These are phyloP conservation scores for Rhodotorula sp. DNA, from an alignment of 1,284 basidiomycete species.

Conservation along the genomic window DNA sequence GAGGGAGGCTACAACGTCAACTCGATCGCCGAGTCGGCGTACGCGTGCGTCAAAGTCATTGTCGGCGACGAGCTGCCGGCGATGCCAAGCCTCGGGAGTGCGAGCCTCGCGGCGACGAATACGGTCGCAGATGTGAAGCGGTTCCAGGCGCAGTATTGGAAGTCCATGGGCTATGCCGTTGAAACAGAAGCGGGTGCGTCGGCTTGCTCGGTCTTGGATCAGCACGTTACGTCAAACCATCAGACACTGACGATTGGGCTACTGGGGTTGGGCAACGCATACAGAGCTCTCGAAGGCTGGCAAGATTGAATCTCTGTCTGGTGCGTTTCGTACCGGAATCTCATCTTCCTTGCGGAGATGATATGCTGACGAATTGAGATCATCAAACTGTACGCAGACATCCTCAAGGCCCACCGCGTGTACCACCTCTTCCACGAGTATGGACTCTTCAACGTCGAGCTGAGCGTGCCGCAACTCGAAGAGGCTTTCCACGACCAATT, in stretches of 20 bases:
- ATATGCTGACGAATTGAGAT: no score
- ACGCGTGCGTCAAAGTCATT: constrained; percentile 79
- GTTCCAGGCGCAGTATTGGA: constrained; percentile 89
- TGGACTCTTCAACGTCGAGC: constrained; percentile 73
- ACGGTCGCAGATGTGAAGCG: constrained; percentile 81
- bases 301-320: constrained; percentile 39
- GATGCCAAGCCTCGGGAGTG: constrained; percentile 62
- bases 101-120: constrained; percentile 74
- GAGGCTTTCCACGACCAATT: constrained; percentile 72
- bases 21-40: constrained; percentile 78
- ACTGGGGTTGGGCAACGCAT: no score
- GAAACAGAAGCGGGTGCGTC: constrained; percentile 14
- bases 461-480: constrained; percentile 65
- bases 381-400: constrained; percentile 54
- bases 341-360: no score
- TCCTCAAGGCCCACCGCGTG: constrained; percentile 80
- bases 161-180: constrained; percentile 56
- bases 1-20: constrained; percentile 98
- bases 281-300: constrained; percentile 39
- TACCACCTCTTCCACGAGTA: constrained; percentile 70
- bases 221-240: no score
- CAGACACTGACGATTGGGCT: no score
- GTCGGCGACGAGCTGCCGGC: constrained; percentile 80
- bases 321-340: no score
- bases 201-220: not conserved